Evolutionary conservation across 2,329 filamentous ascomycete genomes (phyloP), one percentile per base, ranked within the genome.

Genomic region (Trichoderma atroviride): DNA sequence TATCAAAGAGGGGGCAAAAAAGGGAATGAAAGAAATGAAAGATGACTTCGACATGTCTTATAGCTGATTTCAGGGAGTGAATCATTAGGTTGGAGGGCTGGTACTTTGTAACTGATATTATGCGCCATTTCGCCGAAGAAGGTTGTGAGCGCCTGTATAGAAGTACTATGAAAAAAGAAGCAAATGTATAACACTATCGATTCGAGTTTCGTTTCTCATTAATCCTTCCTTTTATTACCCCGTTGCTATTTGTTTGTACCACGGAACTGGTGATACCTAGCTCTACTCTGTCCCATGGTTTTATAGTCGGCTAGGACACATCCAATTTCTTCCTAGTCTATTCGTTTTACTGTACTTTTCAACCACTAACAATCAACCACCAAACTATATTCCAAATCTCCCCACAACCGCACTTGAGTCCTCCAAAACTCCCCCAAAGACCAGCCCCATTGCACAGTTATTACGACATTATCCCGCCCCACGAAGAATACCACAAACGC

Each of bases 71-170:
- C 55, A 14, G 40, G 24, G 29, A 16, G 29, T n/a, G 33, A 43
- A 53, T 59, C 16, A 33, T 43, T 5, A 22, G 62, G 31, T 24
- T 47, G n/a, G n/a, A 27, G 19, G 57, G 27, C 19, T 31, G 16
- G 56, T 50, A 27, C 40, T 62, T 22, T 61, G 27, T 68, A 68
- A 40, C 37, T 68, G 52, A 60, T 66, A 55, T 55, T 55, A 50
- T 52, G 58, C 61, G 63, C 64, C 27, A 57, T 16, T 67, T 57
- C 47, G 37, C 56, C 61, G 19, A 55, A 43, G 29, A 62, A 33
- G 55, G 58, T 16, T 56, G 53, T 29, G 61, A 62, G 68, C 64
- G 53, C 60, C 52, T 74, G 70, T 74, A 71, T 74, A 73, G 70
- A 74, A 68, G 68, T 71, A 56, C 60, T 55, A 43, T 69, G 22